These are phyloP conservation scores for Penicillium argentinense DNA, from an alignment of 495 filamentous ascomycete genomes.

Conservation along the genomic window DNA sequence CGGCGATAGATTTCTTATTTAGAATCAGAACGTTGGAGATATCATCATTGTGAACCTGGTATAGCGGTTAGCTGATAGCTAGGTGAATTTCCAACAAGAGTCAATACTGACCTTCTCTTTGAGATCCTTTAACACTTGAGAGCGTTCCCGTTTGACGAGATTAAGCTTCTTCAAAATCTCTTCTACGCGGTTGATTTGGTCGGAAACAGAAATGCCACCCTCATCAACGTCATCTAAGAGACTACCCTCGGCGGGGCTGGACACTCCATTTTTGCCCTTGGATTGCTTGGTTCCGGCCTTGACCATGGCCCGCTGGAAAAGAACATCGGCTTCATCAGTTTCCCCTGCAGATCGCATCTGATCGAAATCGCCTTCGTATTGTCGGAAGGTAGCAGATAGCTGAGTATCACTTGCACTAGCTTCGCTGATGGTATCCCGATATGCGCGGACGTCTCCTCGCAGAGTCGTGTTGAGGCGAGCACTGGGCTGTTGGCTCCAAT, in stretches of 20 bases:
- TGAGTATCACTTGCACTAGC: conserved; percentile 86
- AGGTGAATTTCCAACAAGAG: too few species aligned
- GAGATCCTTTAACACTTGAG: conserved; percentile 90
- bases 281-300: conserved; percentile 61
- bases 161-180: conserved; percentile 89
- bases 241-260: conserved; percentile 72
- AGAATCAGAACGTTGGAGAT: conserved; percentile 95
- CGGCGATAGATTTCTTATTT: conserved; percentile 89
- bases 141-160: conserved; percentile 84
- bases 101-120: conserved; percentile 90
- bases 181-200: conserved; percentile 88
- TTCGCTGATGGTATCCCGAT: conserved; percentile 84
- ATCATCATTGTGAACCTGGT: conserved; percentile 93
- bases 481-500: conserved; percentile 98
- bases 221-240: conserved; percentile 89
- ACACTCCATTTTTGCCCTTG: conserved; percentile 60
- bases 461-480: conserved; percentile 84
- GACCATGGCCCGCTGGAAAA: conserved; percentile 82
- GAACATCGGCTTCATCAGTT: conserved; percentile 80
- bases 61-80: too few species aligned
- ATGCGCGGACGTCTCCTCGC: conserved; percentile 80
- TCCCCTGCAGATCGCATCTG: conserved; percentile 93
- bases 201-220: conserved; percentile 71
- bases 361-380: conserved; percentile 84
- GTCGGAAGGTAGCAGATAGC: conserved; percentile 76